Evolutionary conservation across 306 rosid genomes (phyloP), one percentile per base, ranked within the genome.

Genomic region (Spatholobus suberectus): DNA sequence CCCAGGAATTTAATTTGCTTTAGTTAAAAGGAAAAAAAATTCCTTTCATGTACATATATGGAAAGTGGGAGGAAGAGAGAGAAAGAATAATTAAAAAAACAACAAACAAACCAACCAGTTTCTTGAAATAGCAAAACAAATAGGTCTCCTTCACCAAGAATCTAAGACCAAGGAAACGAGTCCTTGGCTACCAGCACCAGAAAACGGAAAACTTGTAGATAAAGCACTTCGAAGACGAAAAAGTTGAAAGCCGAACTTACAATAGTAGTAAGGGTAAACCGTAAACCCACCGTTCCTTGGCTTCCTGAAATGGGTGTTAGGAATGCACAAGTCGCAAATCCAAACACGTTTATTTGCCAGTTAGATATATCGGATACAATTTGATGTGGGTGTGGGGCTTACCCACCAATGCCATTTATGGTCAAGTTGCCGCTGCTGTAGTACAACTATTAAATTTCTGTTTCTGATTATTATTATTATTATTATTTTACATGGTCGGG

Each of bases 361-460:
- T 55, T 58, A 57, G 43, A 58, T 59, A 51, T 14, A 27, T 51
- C 2, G 54, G 41, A 73, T 27, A 73, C 9, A 62, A 37, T 35
- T 77, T 63, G 73, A 77, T 77, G 77, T 10, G 78, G 6, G n/a
- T 2, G 63, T 77, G 81, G 72, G 71, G 27, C 17, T n/a, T n/a
- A 4, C 0, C n/a, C 38, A 12, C 9, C 18, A n/a, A 35, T 70
- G 3, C 81, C 54, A 27, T 61, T 61, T 43, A 17, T 76, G 72
- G 59, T 49, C 81, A 76, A 76, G 59, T 61, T 59, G 44, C 15
- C 24, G 79, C 14, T 57, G 1, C 15, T 57, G 52, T 74, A 54
- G 67, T n/a, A 15, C 13, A 14, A 17, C 70, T 70, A 32, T 5
- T 51, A 32, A n/a, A 0, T 27, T 27, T 49, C 35, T 17, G 2